A percentile compares a stretch with the other conserved stretches of the same genome.
Conservation (phyloP, 441 rosid genomes). For the Syzygium syzygioides region DNA sequence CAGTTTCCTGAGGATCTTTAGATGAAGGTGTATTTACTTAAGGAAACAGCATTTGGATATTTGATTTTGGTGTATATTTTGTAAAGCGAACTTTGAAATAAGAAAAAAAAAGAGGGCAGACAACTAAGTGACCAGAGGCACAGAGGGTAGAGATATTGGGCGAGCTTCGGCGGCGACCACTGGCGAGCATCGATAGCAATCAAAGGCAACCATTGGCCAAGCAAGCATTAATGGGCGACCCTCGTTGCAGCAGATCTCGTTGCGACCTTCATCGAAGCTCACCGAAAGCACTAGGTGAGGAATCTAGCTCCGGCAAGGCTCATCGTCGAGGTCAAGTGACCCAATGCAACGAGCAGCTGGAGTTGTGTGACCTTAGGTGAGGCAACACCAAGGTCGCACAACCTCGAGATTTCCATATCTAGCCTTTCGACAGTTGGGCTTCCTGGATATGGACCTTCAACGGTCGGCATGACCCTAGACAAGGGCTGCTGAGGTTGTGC, state of each 20-base stretch:
- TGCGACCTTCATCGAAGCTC: background rate
- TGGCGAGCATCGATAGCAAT: background rate
- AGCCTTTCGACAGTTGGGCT: background rate
- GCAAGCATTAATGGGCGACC: background rate
- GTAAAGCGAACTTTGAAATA: background rate
- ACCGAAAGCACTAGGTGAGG: background rate
- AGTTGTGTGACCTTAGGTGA: background rate
- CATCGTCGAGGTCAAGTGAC: background rate
- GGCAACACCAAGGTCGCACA: background rate
- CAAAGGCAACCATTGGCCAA: background rate
- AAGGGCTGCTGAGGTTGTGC: background rate
- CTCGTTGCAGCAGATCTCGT: accelerated
- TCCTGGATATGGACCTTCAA: background rate
- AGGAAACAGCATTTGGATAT: background rate
- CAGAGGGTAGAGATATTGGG: background rate
- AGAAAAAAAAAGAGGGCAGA: background rate
- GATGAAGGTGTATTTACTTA: background rate
- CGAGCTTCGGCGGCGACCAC: background rate
- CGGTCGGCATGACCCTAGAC: background rate
- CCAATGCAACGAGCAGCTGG: background rate
- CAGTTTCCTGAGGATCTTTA: background rate
- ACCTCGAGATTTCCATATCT: background rate
- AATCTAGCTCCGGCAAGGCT: background rate
- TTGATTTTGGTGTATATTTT: background rate
- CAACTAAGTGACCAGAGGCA: background rate